phyloP scores from a whole-genome alignment of 75 land plant species.

The Isoetes taiwanensis region DNA sequence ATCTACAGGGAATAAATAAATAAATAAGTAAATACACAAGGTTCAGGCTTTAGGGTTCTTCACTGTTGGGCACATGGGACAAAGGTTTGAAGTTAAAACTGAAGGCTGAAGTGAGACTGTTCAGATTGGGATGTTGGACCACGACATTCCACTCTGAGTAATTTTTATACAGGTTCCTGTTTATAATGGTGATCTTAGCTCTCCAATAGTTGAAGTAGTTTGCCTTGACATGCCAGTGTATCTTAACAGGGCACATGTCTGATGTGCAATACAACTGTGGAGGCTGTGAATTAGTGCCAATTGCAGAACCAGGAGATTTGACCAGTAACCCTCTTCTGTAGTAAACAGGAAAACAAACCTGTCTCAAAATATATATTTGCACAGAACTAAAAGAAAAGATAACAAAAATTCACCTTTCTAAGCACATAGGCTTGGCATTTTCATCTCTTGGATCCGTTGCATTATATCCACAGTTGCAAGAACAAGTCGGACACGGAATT shows the following conservation, averaged over 20 bases:
- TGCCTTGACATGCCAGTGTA: slow-evolving; percentile 85
- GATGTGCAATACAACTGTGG: slow-evolving; percentile 48
- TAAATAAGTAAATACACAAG: neutral
- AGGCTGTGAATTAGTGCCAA: too few relatives aligned
- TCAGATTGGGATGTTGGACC: slow-evolving; percentile 11
- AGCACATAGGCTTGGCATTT: neutral
- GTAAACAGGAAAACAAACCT: too few relatives aligned
- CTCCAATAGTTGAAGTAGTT: slow-evolving; percentile 84
- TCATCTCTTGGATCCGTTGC: neutral
- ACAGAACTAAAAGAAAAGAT: too few relatives aligned
- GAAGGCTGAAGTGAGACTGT: neutral
- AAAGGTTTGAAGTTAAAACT: neutral
- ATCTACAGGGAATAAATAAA: too few relatives aligned
- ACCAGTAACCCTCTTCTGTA: too few relatives aligned
- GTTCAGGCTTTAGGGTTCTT: too few relatives aligned
- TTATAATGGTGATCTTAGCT: slow-evolving; percentile 64
- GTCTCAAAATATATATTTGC: too few relatives aligned
- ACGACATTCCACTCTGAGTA: slow-evolving; percentile 33
- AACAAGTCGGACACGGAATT: slow-evolving; percentile 1
- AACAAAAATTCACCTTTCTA: neutral
- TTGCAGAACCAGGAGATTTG: too few relatives aligned
- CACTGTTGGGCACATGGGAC: slow-evolving; percentile 43
- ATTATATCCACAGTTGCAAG: neutral
- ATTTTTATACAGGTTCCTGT: slow-evolving; percentile 59
- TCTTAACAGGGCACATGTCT: slow-evolving; percentile 82